Conservation (phyloP, 2,329 filamentous ascomycete species). For the Ustulina deusta region DNA sequence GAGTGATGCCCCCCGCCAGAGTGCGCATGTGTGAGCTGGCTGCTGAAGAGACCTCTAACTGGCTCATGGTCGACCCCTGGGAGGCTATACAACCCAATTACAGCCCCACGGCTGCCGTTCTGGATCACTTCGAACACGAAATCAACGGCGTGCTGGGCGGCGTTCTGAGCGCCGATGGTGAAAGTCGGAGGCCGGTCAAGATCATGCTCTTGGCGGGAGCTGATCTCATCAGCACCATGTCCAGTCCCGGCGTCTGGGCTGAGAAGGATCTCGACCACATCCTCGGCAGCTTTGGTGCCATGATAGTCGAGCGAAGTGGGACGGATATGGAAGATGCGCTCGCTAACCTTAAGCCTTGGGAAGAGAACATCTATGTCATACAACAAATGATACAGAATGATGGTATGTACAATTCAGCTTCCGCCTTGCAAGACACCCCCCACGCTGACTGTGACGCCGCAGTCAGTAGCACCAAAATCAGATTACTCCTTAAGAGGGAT, state of each 20-base stretch:
- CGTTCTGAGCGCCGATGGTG: slow-evolving; percentile 75
- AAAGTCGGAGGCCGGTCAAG: slow-evolving; percentile 72
- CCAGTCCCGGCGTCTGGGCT: slow-evolving; percentile 81
- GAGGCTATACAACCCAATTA: slow-evolving; percentile 89
- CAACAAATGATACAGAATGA: slow-evolving; percentile 90
- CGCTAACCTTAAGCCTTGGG: slow-evolving; percentile 82
- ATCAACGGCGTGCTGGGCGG: slow-evolving; percentile 85
- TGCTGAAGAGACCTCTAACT: slow-evolving; percentile 77
- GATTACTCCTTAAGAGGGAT: slow-evolving; percentile 72
- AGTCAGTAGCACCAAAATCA: slow-evolving; percentile 84
- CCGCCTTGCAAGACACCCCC: neutral
- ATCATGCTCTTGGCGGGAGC: slow-evolving; percentile 86
- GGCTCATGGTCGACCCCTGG: slow-evolving; percentile 90
- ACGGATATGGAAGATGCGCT: slow-evolving; percentile 91
- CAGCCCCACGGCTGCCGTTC: slow-evolving; percentile 86
- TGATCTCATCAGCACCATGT: slow-evolving; percentile 81
- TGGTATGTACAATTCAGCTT: slow-evolving; percentile 35
- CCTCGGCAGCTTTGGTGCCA: slow-evolving; percentile 80
- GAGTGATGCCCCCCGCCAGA: slow-evolving; percentile 50
- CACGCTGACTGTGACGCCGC: slow-evolving; percentile 27
- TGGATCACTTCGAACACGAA: slow-evolving; percentile 92
- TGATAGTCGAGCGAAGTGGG: slow-evolving; percentile 88
- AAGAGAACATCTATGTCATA: slow-evolving; percentile 88
- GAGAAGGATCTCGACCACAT: slow-evolving; percentile 89
- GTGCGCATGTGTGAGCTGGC: slow-evolving; percentile 90